Evolutionary conservation across 352 stramenopile species (phyloP), one percentile per base, ranked within the genome.

Genomic region (Globisporangium middletonii): DNA sequence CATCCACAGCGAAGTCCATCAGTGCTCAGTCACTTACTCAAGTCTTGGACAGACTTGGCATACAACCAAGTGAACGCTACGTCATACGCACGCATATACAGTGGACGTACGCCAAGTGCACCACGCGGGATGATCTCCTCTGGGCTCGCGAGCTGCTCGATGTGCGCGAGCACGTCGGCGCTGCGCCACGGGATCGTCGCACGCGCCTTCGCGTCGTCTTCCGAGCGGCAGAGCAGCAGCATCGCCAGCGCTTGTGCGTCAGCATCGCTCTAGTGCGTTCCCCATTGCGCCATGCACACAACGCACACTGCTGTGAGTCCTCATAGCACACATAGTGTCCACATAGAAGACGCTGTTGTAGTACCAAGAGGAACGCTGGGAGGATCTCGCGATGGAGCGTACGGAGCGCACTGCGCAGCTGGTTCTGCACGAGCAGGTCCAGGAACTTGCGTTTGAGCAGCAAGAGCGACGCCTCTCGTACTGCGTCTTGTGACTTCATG

Each of bases 341-440:
- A 33, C 27, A 35, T 9, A 62, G 19, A 33, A 33, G 9, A 13
- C 19, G 13, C 18, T 12, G 33, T 2, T 38, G 28, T 13, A 55
- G 13, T 55, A 79, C 67, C 60, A 84, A 57, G 1, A 59, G 55
- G 50, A 65, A 79, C 9, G 67, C n/a, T 1, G 78, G 68, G 3
- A 85, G 26, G 35, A 93, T 89, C 64, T 89, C 68, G n/a, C 80
- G 55, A 49, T 88, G 82, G 52, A 90, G 89, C 26, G 77, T 89
- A 16, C 53, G 33, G 0, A 89, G 64, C 5, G 82, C 82, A 19
- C 51, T 52, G 2, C 44, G 48, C 5, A 88, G 44, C 55, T 89
- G 64, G 8, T 70, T 59, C 3, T 62, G 33, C 12, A 83, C 35
- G 41, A 92, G 26, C 15, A 74, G 51, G 9, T 88, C 74, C 9